phyloP scores from a whole-genome alignment of 306 rosid species.

The Abrus pulchellus region DNA sequence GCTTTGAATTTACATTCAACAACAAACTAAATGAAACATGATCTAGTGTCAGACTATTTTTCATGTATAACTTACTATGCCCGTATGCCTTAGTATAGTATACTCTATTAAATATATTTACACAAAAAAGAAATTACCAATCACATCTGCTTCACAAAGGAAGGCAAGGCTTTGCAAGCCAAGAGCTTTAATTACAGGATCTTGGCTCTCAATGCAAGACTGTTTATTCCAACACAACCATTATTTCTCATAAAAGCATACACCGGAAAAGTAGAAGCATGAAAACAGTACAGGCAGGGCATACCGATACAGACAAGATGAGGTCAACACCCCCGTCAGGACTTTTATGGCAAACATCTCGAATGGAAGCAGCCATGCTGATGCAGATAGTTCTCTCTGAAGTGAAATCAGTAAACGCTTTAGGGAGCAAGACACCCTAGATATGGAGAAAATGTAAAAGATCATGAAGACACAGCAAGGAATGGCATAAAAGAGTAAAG shows the following conservation, averaged over 20 bases:
- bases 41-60: slow-evolving; percentile 14
- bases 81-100: neutral
- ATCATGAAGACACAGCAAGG: slow-evolving; percentile 35
- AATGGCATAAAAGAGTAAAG: slow-evolving; percentile 8
- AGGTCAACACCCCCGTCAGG: slow-evolving; percentile 98
- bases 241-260: slow-evolving; percentile 47
- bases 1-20: slow-evolving; percentile 34
- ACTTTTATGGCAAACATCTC: slow-evolving; percentile 88
- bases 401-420: slow-evolving; percentile 67
- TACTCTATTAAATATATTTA: slow-evolving; percentile 11
- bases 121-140: slow-evolving; percentile 65
- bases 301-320: slow-evolving; percentile 93
- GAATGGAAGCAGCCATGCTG: slow-evolving; percentile 89
- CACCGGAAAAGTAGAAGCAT: slow-evolving; percentile 45
- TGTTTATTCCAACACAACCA: slow-evolving; percentile 53
- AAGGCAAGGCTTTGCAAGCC: slow-evolving; percentile 95
- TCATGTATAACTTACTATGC: slow-evolving; percentile 20
- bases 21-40: slow-evolving; percentile 12
- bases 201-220: slow-evolving; percentile 89
- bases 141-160: slow-evolving; percentile 93
- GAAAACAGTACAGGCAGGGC: slow-evolving; percentile 41
- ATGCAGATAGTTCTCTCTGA: slow-evolving; percentile 75
- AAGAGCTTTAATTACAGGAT: slow-evolving; percentile 79
- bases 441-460: slow-evolving; percentile 46
- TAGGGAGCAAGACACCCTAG: slow-evolving; percentile 79